Evolutionary conservation across 164 flowering plant genomes (phyloP).

Genomic region (Piper betle): DNA sequence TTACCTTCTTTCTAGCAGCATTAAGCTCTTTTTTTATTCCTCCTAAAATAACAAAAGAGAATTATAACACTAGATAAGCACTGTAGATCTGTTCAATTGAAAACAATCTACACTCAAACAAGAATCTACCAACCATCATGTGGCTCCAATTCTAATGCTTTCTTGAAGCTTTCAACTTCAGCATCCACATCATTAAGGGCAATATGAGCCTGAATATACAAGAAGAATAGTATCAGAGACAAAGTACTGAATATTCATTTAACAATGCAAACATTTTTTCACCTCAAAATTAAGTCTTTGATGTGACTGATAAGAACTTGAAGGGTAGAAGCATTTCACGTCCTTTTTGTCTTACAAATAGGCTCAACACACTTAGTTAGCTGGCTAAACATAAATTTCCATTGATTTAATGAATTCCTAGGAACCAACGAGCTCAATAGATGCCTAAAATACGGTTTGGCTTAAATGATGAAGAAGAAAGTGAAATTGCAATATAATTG

Average conservation of each 20-base stretch:
- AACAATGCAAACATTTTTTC: background rate
- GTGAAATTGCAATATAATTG: no score
- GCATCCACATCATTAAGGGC: conserved; percentile 88
- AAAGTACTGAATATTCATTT: background rate
- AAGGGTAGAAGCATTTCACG: no score
- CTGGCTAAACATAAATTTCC: no score
- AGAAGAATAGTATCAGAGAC: background rate
- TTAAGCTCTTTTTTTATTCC: conserved; percentile 81
- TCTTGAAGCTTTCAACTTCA: conserved; percentile 87
- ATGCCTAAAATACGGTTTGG: no score
- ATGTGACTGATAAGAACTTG: no score
- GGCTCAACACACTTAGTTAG: no score
- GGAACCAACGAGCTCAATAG: no score
- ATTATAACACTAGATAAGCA: background rate
- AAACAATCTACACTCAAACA: background rate
- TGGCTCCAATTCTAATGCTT: conserved; percentile 84
- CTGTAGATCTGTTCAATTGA: background rate
- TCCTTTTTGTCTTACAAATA: no score
- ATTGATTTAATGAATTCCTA: no score
- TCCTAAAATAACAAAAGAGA: conserved; percentile 27
- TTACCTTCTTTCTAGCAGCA: conserved; percentile 68
- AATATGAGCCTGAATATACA: conserved; percentile 57
- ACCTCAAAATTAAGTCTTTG: no score
- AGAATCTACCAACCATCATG: conserved; percentile 59
- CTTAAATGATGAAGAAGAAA: no score